Evolutionary conservation across 2,329 filamentous ascomycete genomes (phyloP).

Genomic region (Aureobasidium sp.): DNA sequence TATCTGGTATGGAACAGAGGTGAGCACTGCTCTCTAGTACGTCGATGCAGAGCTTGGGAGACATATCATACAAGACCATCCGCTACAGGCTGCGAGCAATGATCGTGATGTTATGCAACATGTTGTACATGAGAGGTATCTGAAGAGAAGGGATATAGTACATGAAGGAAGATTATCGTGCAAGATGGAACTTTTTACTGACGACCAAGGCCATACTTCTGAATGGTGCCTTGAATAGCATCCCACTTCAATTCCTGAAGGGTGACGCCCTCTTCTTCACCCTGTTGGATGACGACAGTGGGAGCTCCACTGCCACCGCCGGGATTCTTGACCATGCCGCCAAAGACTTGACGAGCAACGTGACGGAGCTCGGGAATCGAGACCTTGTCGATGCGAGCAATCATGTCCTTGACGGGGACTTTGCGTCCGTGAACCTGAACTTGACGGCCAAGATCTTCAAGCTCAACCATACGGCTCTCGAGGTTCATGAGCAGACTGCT

Average conservation of each 20-base stretch:
- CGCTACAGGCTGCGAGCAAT: too few relatives aligned
- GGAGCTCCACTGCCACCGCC: conserved; percentile 79
- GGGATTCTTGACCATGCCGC: conserved; percentile 66
- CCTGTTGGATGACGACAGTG: conserved; percentile 91
- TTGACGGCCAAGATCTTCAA: conserved; percentile 90
- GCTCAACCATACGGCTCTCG: conserved; percentile 92
- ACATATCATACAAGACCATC: too few relatives aligned
- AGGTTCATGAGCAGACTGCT: conserved; percentile 93
- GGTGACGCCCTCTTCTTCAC: conserved; percentile 63
- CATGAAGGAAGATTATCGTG: not conserved
- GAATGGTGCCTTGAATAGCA: conserved; percentile 81
- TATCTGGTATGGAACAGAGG: too few relatives aligned
- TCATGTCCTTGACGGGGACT: conserved; percentile 91
- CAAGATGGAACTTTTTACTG: conserved; percentile 31
- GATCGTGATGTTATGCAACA: not conserved
- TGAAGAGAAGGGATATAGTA: conserved; percentile 5
- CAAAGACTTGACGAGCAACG: conserved; percentile 72
- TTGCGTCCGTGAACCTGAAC: conserved; percentile 95
- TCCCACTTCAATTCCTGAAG: conserved; percentile 70
- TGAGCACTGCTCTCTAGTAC: too few relatives aligned
- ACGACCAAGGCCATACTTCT: conserved; percentile 73
- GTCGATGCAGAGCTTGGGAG: too few relatives aligned
- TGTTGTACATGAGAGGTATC: not conserved
- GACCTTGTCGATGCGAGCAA: conserved; percentile 71
- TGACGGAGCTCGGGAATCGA: conserved; percentile 73